phyloP scores from a whole-genome alignment of 2,329 filamentous ascomycete genomes.

The Penicillium brevicompactum region DNA sequence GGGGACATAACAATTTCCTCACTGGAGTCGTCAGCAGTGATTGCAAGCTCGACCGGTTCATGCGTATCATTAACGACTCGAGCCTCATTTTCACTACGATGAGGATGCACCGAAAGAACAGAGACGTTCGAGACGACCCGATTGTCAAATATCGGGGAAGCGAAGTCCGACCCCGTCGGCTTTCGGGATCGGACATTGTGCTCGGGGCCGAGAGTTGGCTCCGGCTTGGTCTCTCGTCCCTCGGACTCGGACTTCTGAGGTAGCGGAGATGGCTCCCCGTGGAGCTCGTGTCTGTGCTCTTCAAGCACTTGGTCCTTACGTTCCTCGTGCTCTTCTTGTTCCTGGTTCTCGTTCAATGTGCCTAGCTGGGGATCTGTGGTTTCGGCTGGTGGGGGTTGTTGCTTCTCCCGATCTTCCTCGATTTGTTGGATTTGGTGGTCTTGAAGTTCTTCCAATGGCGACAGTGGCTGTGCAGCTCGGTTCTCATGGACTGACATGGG shows the following conservation, averaged over 20 bases:
- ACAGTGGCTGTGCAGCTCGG: background rate
- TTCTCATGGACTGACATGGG: conserved; percentile 6
- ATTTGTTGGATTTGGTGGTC: background rate
- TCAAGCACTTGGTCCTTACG: background rate
- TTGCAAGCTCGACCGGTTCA: conserved; percentile 38
- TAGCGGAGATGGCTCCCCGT: background rate
- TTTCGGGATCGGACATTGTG: conserved; percentile 14
- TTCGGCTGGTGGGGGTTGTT: background rate
- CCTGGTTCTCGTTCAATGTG: background rate
- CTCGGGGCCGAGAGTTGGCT: background rate
- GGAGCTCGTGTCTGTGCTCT: background rate
- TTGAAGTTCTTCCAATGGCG: background rate
- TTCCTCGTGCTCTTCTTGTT: conserved; percentile 1
- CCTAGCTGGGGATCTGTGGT: background rate
- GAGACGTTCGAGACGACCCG: conserved; percentile 9
- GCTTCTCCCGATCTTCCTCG: background rate
- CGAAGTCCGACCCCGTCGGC: background rate
- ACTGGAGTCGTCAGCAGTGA: conserved; percentile 40
- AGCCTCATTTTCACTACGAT: conserved; percentile 21
- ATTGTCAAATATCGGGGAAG: background rate
- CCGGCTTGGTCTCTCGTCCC: background rate
- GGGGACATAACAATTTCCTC: conserved; percentile 52
- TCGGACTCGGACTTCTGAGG: background rate
- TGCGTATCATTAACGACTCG: conserved; percentile 24
- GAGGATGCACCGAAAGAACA: conserved; percentile 17